phyloP scores from a whole-genome alignment of 306 rosid species.

The Alnus rubra region DNA sequence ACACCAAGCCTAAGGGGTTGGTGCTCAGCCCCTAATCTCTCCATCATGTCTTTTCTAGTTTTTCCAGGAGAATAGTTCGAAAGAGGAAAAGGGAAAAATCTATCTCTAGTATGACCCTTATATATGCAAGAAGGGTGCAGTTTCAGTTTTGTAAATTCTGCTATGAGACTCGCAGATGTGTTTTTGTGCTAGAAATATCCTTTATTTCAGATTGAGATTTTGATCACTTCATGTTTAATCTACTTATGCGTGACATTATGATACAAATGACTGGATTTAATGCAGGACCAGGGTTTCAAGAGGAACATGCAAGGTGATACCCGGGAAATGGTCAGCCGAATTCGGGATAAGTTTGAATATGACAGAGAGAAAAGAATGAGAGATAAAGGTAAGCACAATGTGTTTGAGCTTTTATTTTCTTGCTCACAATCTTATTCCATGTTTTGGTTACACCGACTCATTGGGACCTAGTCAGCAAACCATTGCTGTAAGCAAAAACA shows the following conservation, averaged over 20 bases:
- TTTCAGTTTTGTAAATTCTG: constrained; percentile 7
- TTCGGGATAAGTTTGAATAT: constrained; percentile 90
- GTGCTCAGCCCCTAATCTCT: too few relatives aligned
- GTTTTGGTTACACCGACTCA: constrained; percentile 1
- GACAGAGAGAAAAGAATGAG: constrained; percentile 90
- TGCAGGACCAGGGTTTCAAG: constrained; percentile 64
- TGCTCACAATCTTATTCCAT: constrained; percentile 1
- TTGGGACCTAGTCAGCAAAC: constrained; percentile 4
- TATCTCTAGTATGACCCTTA: background rate
- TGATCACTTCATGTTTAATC: constrained; percentile 6
- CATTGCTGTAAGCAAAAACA: constrained; percentile 1
- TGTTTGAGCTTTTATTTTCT: constrained; percentile 4
- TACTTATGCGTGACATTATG: constrained; percentile 7
- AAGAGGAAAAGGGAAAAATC: background rate
- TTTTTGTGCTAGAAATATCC: background rate
- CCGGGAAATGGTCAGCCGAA: constrained; percentile 68
- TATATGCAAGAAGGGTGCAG: background rate
- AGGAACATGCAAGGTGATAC: constrained; percentile 53
- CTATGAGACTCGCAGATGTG: background rate
- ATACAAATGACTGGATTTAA: constrained; percentile 32
- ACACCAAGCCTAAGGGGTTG: too few relatives aligned
- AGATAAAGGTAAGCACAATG: constrained; percentile 71
- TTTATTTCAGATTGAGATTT: constrained; percentile 7
- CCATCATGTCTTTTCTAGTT: background rate
- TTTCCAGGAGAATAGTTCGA: background rate